Base-by-base conservation (phyloP, 2,329 filamentous ascomycete species). In the Macrophomina pseudophaseolina region DNA sequence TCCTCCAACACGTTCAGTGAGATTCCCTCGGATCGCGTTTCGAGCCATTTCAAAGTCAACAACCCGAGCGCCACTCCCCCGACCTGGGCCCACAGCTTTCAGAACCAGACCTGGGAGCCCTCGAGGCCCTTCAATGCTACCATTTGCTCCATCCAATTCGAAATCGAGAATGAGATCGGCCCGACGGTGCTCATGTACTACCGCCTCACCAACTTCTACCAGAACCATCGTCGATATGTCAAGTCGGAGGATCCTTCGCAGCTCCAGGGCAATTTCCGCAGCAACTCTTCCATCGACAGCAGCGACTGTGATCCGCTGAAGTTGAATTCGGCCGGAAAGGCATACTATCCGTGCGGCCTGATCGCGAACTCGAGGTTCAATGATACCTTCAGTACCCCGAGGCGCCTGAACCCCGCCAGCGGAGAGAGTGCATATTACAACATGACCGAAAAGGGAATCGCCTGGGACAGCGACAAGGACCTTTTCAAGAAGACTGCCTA, bases 281-380 rank as follows among this genome's bases (percentile, higher is more conserved):
- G 83, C 38, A 86, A 85, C 66, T 72, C 71, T 42, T 85, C 86
- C 1, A 91, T 98, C 71, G 80, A 85, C 38, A 80, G 80, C 38
- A 90, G 92, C 46, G 86, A 90, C 68, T 97, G 94, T 79, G 87
- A 90, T 42, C 94, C 94, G 0, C 84, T 97, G 14, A 84, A 73
- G 68, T 63, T 74, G 6, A 72, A 74, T 63, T 60, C 73, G 3
- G 80, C 79, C n/a, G 81, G 82, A 33, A 90, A 89, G 76, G 88
- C 93, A 1, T 95, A 94, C 77, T 99, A 97, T 74, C 95, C 95
- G 1, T 99, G 95, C 77, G 95, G 95, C 28, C 83, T 99, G 69
- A 97, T 98, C 71, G 94, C 95, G 69, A 99, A 99, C 78, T 98
- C 95, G 30, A 81, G 95, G 69, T 99, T 99, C 86, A 99, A 99